Conservation (phyloP, 2,329 filamentous ascomycete genomes). For the Arthrinium phaeospermum region DNA sequence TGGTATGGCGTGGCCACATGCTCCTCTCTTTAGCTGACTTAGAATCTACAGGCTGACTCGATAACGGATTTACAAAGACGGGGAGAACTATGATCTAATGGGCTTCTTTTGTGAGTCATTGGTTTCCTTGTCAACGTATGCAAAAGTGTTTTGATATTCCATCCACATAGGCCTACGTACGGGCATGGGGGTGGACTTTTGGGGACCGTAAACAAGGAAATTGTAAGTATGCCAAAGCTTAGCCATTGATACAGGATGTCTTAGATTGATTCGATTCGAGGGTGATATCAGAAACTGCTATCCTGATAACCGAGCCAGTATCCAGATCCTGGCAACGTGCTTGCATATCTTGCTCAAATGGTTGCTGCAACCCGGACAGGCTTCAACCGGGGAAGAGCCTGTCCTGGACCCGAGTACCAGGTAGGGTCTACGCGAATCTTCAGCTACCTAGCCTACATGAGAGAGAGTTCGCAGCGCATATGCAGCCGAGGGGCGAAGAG, state of each 20-base stretch:
- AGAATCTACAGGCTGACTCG: background rate
- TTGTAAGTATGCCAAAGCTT: background rate
- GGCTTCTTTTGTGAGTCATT: background rate
- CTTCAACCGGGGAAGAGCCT: background rate
- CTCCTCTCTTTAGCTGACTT: background rate
- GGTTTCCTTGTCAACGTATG: background rate
- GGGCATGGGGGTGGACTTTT: background rate
- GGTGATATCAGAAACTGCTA: background rate
- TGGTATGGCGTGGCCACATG: background rate
- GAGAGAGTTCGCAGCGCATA: background rate
- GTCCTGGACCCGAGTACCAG: conserved; percentile 1
- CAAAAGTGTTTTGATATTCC: background rate
- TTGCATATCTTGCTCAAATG: background rate
- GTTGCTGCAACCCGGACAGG: background rate
- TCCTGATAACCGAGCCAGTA: background rate
- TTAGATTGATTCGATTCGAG: background rate
- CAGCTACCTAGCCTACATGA: background rate
- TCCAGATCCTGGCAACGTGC: background rate
- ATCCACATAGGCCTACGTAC: background rate
- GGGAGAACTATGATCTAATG: background rate
- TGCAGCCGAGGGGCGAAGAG: background rate
- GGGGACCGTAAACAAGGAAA: too few relatives aligned
- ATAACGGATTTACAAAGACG: background rate
- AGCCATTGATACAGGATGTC: background rate
- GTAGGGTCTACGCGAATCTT: background rate